Evolutionary conservation across 192 early-diverging fungal species (phyloP), one percentile per base, ranked within the genome.

Genomic region (Linnemannia exigua): DNA sequence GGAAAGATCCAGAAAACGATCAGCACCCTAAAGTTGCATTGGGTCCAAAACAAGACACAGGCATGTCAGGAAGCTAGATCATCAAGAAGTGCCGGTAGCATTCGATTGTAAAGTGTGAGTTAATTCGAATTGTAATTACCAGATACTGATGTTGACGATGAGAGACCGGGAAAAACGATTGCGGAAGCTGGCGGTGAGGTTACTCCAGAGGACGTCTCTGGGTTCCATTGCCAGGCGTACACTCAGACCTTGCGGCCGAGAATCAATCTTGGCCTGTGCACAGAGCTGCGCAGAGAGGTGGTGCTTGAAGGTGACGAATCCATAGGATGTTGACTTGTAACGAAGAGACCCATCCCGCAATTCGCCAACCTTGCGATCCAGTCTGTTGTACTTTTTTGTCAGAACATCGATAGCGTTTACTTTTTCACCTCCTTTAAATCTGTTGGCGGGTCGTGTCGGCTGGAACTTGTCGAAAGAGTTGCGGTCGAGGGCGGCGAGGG

Each of bases 1-100:
- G 93, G 93, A 51, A 93, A 91, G 35, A 94, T 81, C 93, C 93
- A 94, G 75, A 94, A 92, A 22, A 94, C 87, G 20, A 89, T 94
- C n/a, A 93, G 68, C 19, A 81, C 80, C 92, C 92, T 92, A 80
- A 70, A 28, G 6, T n/a, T 19, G 69, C n/a, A 58, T 37, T 16
- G 63, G n/a, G 61, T 41, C 20, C 22, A 33, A 70, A 66, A 47
- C 2, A 72, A 28, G 54, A 50, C n/a, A n/a, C n/a, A n/a, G n/a
- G n/a, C n/a, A n/a, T n/a, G n/a, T n/a, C n/a, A n/a, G n/a, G n/a
- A n/a, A n/a, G n/a, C n/a, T n/a, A n/a, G n/a, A n/a, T n/a, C n/a
- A n/a, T n/a, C n/a, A n/a, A n/a, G n/a, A n/a, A n/a, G n/a, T n/a
- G n/a, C n/a, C n/a, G n/a, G n/a, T n/a, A n/a, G n/a, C n/a, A n/a